Evolutionary conservation across 345 rosid species (phyloP).

Genomic region (Brassica cretica): DNA sequence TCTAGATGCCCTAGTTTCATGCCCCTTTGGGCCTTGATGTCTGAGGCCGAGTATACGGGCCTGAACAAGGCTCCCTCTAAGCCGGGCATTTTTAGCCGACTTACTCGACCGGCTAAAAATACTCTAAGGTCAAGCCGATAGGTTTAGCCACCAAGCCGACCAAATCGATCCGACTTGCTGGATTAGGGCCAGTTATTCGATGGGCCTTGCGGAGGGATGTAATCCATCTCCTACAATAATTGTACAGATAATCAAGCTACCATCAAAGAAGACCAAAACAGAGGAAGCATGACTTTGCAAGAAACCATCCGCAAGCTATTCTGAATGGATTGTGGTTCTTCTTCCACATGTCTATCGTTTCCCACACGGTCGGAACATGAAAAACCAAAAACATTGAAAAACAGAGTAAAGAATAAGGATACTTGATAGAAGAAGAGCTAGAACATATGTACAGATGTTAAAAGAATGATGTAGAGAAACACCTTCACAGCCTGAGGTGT

Average conservation of each 20-base stretch:
- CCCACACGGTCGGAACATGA: slow-evolving; percentile 71
- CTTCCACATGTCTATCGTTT: slow-evolving; percentile 92
- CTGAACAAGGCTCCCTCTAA: too few species aligned
- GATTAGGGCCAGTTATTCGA: too few species aligned
- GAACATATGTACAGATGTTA: neutral
- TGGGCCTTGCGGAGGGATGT: too few species aligned
- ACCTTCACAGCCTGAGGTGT: slow-evolving; percentile 76
- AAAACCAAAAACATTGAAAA: neutral
- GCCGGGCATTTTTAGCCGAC: too few species aligned
- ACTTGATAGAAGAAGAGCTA: neutral
- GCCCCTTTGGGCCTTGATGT: too few species aligned
- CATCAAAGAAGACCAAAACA: slow-evolving; percentile 14
- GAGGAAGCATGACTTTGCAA: slow-evolving; percentile 60
- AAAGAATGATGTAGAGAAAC: neutral
- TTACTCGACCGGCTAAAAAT: too few species aligned
- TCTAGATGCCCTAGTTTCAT: too few species aligned
- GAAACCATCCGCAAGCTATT: slow-evolving; percentile 80
- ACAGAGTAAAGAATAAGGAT: neutral
- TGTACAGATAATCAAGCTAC: neutral
- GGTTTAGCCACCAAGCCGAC: too few species aligned
- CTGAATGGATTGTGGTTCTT: slow-evolving; percentile 72
- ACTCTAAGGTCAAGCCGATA: too few species aligned
- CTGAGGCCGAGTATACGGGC: too few species aligned
- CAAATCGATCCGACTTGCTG: too few species aligned
- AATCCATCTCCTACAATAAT: neutral